Evolutionary conservation across 805 yeast genomes (phyloP).

Genomic region (Candida pini): DNA sequence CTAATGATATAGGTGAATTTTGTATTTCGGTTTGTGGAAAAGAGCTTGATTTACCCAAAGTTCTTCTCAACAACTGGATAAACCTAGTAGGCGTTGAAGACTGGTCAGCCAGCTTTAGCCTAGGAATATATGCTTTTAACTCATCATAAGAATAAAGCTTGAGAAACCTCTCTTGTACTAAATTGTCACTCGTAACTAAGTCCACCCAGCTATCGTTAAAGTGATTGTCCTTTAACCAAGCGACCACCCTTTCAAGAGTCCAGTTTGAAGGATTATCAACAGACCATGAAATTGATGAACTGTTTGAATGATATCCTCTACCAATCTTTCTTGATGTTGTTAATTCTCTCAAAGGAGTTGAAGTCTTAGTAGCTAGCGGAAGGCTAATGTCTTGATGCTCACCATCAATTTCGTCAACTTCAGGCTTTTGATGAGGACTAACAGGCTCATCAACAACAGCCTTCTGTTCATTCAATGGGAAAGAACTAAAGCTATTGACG

Average conservation of each 20-base stretch:
- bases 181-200: slow-evolving; percentile 50
- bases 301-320: slow-evolving; percentile 16
- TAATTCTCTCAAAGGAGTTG: slow-evolving; percentile 4
- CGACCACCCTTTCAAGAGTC: slow-evolving; percentile 60
- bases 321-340: slow-evolving; percentile 6
- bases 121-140: slow-evolving; percentile 26
- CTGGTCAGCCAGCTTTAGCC: slow-evolving; percentile 36
- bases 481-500: slow-evolving; percentile 1
- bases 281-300: slow-evolving; percentile 37
- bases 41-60: slow-evolving; percentile 25
- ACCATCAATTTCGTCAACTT: no score
- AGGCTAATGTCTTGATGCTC: background rate
- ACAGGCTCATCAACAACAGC: no score
- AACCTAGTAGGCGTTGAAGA: slow-evolving; percentile 51
- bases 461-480: no score
- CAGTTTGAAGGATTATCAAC: slow-evolving; percentile 56
- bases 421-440: no score
- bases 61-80: slow-evolving; percentile 46
- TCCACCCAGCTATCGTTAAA: slow-evolving; percentile 74
- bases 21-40: no score
- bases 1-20: slow-evolving; percentile 14
- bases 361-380: background rate
- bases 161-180: slow-evolving; percentile 60
- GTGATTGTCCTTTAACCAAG: slow-evolving; percentile 63
- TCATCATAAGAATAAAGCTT: slow-evolving; percentile 62